Conservation (phyloP, 1,139 yeast genomes). For the Wickerhamomyces sp. region DNA sequence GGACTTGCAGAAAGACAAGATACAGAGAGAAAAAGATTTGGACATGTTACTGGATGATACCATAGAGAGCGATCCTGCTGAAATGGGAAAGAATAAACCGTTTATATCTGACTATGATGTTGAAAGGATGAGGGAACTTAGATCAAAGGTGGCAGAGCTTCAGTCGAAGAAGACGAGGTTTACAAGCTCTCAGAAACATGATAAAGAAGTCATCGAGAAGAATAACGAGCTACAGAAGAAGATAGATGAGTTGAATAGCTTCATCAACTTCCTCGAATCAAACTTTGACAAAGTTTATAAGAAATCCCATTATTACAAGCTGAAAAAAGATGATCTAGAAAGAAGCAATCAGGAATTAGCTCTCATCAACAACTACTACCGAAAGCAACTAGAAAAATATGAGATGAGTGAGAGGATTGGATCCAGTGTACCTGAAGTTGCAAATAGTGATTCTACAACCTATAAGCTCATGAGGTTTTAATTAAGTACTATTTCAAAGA, state of each 20-base stretch:
- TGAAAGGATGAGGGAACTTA: background rate
- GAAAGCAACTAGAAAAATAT: background rate
- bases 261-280: slow-evolving; percentile 14
- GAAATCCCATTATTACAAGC: slow-evolving; percentile 8
- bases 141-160: slow-evolving; percentile 6
- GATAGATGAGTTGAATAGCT: slow-evolving; percentile 13
- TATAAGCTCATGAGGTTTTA: background rate
- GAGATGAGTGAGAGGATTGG: background rate
- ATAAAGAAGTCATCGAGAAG: slow-evolving; percentile 5
- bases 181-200: background rate
- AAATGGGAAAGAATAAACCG: too few species aligned
- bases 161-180: slow-evolving; percentile 5
- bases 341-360: slow-evolving; percentile 7
- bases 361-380: slow-evolving; percentile 5
- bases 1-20: background rate
- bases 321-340: slow-evolving; percentile 9
- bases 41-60: background rate
- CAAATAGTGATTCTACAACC: slow-evolving; percentile 2
- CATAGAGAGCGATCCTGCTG: too few species aligned
- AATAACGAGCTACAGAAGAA: slow-evolving; percentile 8
- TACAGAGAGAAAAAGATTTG: background rate
- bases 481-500: background rate
- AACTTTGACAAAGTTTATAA: slow-evolving; percentile 18
- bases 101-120: background rate
- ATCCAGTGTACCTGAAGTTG: background rate